These are phyloP conservation scores for Phytophthora uliginosa DNA, from an alignment of 352 stramenopile genomes.

Conservation along the genomic window DNA sequence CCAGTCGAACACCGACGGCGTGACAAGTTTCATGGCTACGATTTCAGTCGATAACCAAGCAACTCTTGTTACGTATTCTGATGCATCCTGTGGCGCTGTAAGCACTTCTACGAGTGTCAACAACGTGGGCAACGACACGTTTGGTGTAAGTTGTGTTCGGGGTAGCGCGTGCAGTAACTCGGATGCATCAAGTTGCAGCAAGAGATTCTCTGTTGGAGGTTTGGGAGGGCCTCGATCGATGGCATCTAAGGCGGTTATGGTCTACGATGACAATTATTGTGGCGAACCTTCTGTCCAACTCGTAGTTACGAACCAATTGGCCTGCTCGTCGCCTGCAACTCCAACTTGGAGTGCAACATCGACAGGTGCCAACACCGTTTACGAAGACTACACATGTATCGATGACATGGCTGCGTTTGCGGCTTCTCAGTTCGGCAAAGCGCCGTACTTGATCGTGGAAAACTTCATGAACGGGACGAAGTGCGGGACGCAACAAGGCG, in stretches of 20 bases:
- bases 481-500: conserved; percentile 4
- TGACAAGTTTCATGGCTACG: conserved; percentile 10
- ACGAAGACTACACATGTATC: conserved; percentile 1
- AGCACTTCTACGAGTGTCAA: background rate
- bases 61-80: background rate
- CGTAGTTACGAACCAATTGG: conserved; percentile 10
- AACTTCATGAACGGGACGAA: conserved; percentile 3
- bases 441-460: conserved; percentile 13
- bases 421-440: background rate
- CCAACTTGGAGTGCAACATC: background rate
- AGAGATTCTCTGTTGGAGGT: conserved; percentile 11
- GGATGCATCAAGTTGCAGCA: conserved; percentile 10
- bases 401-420: conserved; percentile 7
- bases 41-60: background rate
- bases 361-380: background rate
- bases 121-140: background rate
- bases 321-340: background rate
- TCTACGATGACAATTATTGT: conserved; percentile 13
- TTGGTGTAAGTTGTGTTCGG: background rate
- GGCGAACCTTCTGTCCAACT: conserved; percentile 1
- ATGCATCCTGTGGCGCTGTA: background rate
- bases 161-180: background rate
- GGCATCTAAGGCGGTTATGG: background rate
- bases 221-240: background rate
- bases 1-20: conserved; percentile 2